A percentile compares a stretch with the other conserved stretches of the same genome.
These are phyloP conservation scores for Trypanosoma congolense DNA, from an alignment of 208 protist genomes.

Conservation along the genomic window DNA sequence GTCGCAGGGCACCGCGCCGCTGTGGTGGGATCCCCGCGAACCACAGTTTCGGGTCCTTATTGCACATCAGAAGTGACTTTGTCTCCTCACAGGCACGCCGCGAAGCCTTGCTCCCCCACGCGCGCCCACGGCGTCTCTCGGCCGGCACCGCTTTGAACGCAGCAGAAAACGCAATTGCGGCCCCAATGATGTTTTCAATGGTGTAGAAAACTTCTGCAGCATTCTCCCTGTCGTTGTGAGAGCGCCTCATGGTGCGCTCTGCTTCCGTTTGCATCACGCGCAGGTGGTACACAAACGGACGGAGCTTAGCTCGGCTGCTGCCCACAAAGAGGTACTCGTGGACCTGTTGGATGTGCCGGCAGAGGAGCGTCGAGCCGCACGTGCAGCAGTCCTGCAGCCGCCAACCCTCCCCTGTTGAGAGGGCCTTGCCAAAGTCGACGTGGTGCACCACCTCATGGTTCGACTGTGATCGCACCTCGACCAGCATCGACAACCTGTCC, in stretches of 20 bases:
- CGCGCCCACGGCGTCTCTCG: no score
- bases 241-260: constrained; percentile 33
- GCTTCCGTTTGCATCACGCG: constrained; percentile 54
- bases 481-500: constrained; percentile 61
- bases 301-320: constrained; percentile 59
- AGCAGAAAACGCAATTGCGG: constrained; percentile 66
- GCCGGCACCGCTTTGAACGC: constrained; percentile 62
- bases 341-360: constrained; percentile 85
- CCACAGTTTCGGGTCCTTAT: no score
- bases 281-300: constrained; percentile 68
- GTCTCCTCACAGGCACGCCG: no score
- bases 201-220: constrained; percentile 27
- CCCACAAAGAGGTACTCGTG: constrained; percentile 84
- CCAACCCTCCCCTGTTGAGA: constrained; percentile 45
- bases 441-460: constrained; percentile 46
- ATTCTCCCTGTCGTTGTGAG: constrained; percentile 20
- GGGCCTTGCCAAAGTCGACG: constrained; percentile 65
- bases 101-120: no score
- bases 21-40: no score
- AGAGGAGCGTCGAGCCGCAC: constrained; percentile 62
- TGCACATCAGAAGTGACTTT: no score
- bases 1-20: no score
- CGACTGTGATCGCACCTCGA: constrained; percentile 70
- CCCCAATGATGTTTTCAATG: constrained; percentile 44
- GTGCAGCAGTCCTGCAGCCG: constrained; percentile 72